Percentiles rank a stretch among this genome's conserved stretches.
These are phyloP conservation scores for Rosa rugosa DNA, from an alignment of 306 rosid genomes.

Conservation along the genomic window DNA sequence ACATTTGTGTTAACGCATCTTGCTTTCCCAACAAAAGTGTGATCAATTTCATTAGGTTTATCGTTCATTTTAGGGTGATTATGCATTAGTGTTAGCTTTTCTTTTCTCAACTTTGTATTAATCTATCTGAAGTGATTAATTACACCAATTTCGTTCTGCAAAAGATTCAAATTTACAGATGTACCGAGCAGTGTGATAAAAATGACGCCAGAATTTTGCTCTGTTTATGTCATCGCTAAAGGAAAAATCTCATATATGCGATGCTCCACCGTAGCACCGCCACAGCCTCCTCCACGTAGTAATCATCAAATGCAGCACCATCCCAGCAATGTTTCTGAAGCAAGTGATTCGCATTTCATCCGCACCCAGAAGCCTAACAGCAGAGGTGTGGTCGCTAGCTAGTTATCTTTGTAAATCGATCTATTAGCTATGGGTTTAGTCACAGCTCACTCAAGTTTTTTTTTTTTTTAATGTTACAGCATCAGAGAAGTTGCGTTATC, in stretches of 20 bases:
- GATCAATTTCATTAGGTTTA: neutral
- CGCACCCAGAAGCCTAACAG: neutral
- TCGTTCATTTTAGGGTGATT: neutral
- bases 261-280: constrained; percentile 18
- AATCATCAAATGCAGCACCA: constrained; percentile 19
- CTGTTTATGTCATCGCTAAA: constrained; percentile 69
- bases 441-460: neutral
- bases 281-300: constrained; percentile 12
- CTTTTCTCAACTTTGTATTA: neutral
- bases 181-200: constrained; percentile 61
- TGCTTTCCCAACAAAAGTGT: neutral
- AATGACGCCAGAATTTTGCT: constrained; percentile 76
- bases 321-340: constrained; percentile 13
- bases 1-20: neutral
- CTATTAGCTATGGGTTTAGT: neutral
- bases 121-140: neutral
- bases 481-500: constrained; percentile 24
- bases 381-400: neutral
- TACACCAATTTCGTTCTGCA: neutral
- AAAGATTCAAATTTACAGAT: constrained; percentile 68
- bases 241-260: constrained; percentile 59
- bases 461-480: constrained; percentile 24
- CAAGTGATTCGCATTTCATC: neutral
- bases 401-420: neutral
- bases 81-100: neutral